A percentile compares a stretch with the other conserved stretches of the same genome.
These are phyloP conservation scores for Mycena chlorophos DNA, from an alignment of 768 basidiomycete genomes.

Conservation along the genomic window DNA sequence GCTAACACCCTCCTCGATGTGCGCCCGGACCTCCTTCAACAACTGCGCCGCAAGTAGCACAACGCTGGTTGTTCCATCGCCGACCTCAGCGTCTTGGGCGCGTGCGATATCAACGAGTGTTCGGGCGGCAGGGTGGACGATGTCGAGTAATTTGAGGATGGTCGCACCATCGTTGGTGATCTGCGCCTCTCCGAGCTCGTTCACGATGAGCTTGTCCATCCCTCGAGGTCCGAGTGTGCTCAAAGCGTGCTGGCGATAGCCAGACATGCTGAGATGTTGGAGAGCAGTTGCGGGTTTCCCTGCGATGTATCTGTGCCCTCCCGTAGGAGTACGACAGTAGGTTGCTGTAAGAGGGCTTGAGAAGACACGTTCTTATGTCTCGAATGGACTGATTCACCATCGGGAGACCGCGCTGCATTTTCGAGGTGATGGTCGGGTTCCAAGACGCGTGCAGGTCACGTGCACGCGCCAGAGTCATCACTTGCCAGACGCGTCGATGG, in stretches of 20 bases:
- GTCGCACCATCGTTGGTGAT: constrained; percentile 99
- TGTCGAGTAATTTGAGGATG: constrained; percentile 94
- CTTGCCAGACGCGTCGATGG: constrained; percentile 21
- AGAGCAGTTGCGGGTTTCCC: constrained; percentile 87
- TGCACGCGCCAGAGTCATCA: not conserved
- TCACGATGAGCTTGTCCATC: constrained; percentile 98
- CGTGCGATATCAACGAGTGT: constrained; percentile 98
- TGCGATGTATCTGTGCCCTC: constrained; percentile 97
- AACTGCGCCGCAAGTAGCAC: constrained; percentile 93
- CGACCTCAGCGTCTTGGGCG: constrained; percentile 98
- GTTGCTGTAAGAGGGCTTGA: constrained; percentile 65
- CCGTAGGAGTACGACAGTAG: constrained; percentile 91
- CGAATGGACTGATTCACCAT: too few relatives aligned
- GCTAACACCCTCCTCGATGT: constrained; percentile 96
- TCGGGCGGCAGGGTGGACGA: constrained; percentile 96
- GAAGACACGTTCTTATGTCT: too few relatives aligned
- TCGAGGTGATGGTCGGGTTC: constrained; percentile 26
- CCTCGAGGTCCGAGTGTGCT: constrained; percentile 97
- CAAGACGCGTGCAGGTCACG: constrained; percentile 5
- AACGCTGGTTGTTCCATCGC: constrained; percentile 97
- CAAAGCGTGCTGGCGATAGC: constrained; percentile 89
- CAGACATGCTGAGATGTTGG: constrained; percentile 95
- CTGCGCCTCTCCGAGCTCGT: constrained; percentile 91
- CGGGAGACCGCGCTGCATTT: constrained; percentile 82
- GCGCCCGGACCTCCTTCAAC: constrained; percentile 86